phyloP scores from a whole-genome alignment of 495 filamentous ascomycete genomes.

The Aspergillus carlsbadensis region DNA sequence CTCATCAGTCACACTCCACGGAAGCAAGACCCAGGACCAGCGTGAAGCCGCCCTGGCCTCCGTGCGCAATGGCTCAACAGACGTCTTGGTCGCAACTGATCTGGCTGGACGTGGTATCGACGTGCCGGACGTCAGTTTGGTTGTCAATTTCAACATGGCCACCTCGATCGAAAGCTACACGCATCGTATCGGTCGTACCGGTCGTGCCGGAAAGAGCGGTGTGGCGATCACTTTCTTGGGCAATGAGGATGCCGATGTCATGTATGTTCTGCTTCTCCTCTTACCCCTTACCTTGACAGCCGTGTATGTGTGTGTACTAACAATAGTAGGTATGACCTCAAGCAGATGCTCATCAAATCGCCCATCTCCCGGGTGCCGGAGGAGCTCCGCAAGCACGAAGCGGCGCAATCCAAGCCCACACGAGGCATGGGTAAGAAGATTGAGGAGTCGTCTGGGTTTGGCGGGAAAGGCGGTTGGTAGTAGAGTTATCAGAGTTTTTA shows the following conservation, averaged over 20 bases:
- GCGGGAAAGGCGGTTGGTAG: slow-evolving; percentile 56
- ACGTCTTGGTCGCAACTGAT: slow-evolving; percentile 96
- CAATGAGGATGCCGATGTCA: slow-evolving; percentile 84
- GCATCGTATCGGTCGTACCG: slow-evolving; percentile 95
- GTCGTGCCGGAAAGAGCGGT: slow-evolving; percentile 97
- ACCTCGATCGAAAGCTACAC: slow-evolving; percentile 92
- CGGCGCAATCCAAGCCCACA: slow-evolving; percentile 78
- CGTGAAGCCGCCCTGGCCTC: slow-evolving; percentile 91
- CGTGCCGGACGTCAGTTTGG: slow-evolving; percentile 88
- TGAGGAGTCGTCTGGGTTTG: slow-evolving; percentile 61
- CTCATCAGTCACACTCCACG: slow-evolving; percentile 87
- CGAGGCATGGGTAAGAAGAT: slow-evolving; percentile 60
- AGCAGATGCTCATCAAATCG: slow-evolving; percentile 93
- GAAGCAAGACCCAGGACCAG: slow-evolving; percentile 96
- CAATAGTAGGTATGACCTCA: slow-evolving; percentile 68
- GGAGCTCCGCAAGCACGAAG: slow-evolving; percentile 90
- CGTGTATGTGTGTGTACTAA: background rate
- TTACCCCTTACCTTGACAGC: background rate
- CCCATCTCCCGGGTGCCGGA: slow-evolving; percentile 88
- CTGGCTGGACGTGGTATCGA: slow-evolving; percentile 98
- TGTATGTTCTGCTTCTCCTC: slow-evolving; percentile 65
- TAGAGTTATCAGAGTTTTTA: slow-evolving; percentile 1
- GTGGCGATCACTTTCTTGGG: slow-evolving; percentile 95
- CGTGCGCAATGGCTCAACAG: slow-evolving; percentile 72
- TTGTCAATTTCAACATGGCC: slow-evolving; percentile 99